Percentiles rank a stretch among this genome's conserved stretches.
Conservation (phyloP, 805 yeast genomes). For the Suhomyces pyralidae region DNA sequence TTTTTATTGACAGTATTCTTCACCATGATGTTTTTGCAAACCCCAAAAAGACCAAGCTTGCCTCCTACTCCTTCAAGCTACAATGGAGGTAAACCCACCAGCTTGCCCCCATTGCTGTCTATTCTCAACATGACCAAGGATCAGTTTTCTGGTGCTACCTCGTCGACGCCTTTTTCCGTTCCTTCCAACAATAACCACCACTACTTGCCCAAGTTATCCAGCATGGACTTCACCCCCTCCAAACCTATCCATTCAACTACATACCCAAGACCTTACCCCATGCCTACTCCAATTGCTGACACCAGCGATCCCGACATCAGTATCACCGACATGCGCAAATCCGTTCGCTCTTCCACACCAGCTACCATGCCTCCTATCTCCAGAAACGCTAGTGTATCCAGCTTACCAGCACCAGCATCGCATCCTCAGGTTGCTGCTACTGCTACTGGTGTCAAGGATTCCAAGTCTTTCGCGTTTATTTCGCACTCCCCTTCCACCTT, state of each 20-base stretch:
- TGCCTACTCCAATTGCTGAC: constrained; percentile 10
- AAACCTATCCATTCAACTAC: constrained; percentile 3
- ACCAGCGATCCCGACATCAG: constrained; percentile 11
- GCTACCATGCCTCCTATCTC: background rate
- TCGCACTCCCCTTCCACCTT: constrained; percentile 90
- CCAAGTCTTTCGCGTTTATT: constrained; percentile 73
- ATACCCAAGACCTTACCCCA: constrained; percentile 2
- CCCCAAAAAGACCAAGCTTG: constrained; percentile 34
- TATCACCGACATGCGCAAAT: constrained; percentile 6
- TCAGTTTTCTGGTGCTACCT: background rate
- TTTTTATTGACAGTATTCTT: background rate
- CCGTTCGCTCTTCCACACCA: constrained; percentile 1
- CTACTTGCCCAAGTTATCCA: constrained; percentile 23
- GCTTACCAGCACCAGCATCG: constrained; percentile 3
- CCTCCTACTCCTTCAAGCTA: constrained; percentile 21
- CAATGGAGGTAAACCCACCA: constrained; percentile 17
- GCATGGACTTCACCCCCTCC: constrained; percentile 17
- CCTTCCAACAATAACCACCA: constrained; percentile 1
- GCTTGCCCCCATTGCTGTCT: constrained; percentile 42
- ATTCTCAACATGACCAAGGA: constrained; percentile 17
- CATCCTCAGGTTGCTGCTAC: constrained; percentile 79
- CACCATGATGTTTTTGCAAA: constrained; percentile 24
- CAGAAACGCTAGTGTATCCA: background rate
- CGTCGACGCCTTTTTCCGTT: constrained; percentile 10
- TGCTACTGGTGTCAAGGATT: constrained; percentile 75